phyloP scores from a whole-genome alignment of 148 eudicot species.

The Bassia scoparia region DNA sequence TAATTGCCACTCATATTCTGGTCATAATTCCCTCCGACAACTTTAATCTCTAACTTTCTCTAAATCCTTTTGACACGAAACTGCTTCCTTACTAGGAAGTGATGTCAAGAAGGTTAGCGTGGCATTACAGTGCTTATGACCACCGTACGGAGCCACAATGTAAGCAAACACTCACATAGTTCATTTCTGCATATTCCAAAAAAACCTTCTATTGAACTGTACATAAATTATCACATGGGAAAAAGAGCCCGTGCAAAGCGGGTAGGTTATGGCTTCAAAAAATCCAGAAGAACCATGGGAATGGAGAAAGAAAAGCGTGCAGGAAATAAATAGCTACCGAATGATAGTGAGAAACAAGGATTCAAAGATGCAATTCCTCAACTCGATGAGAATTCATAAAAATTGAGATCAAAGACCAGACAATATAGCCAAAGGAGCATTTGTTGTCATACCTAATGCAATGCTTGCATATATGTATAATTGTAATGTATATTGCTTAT shows the following conservation, averaged over 20 bases:
- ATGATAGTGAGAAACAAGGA: neutral
- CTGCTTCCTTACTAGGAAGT: conserved; percentile 40
- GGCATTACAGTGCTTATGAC: conserved; percentile 92
- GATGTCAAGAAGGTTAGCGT: conserved; percentile 88
- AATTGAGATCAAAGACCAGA: conserved; percentile 11
- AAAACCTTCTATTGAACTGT: neutral
- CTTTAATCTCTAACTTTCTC: too few species aligned
- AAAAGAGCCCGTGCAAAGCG: conserved; percentile 64
- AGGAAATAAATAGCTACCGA: conserved; percentile 19
- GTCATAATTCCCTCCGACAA: neutral
- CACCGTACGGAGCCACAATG: conserved; percentile 69
- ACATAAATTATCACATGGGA: conserved; percentile 51
- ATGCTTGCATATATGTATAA: neutral
- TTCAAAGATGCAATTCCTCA: conserved; percentile 1
- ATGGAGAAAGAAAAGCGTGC: conserved; percentile 70
- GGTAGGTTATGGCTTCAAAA: conserved; percentile 70
- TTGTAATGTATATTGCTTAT: neutral
- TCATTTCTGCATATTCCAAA: neutral
- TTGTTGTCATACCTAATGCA: neutral
- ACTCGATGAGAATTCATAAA: neutral
- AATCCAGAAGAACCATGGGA: conserved; percentile 97
- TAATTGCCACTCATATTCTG: neutral
- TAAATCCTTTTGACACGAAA: neutral
- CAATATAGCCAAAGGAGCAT: neutral
- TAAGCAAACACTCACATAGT: conserved; percentile 33